These are phyloP conservation scores for Silene uniflora DNA, from an alignment of 148 eudicot genomes.

Conservation along the genomic window DNA sequence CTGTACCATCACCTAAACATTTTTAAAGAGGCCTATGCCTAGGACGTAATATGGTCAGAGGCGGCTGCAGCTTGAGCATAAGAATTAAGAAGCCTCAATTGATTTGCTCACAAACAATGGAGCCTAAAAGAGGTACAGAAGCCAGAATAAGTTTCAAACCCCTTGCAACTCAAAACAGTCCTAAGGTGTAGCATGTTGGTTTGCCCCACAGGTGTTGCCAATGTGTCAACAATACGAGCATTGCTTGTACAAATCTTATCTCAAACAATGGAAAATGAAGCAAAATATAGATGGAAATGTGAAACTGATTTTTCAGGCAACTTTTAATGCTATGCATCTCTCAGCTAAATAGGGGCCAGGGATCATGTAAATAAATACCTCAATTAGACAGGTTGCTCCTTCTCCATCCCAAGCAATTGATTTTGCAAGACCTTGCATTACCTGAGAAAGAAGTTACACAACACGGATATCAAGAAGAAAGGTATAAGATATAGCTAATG, in stretches of 20 bases:
- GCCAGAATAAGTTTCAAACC: no score
- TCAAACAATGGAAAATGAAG: not conserved
- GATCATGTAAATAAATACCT: slow-evolving; percentile 41
- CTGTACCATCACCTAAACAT: not conserved
- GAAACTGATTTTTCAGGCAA: not conserved
- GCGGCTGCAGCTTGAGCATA: not conserved
- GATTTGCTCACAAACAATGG: no score
- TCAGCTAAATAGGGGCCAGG: not conserved
- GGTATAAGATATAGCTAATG: not conserved
- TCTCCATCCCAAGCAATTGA: slow-evolving; percentile 99
- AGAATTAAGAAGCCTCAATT: not conserved
- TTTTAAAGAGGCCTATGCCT: not conserved
- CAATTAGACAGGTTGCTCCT: slow-evolving; percentile 98
- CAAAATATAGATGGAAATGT: not conserved
- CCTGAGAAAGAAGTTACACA: slow-evolving; percentile 38
- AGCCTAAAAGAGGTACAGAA: no score
- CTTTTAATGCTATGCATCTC: not conserved
- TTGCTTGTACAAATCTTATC: not conserved
- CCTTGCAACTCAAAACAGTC: not conserved
- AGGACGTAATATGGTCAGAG: not conserved
- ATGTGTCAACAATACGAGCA: not conserved
- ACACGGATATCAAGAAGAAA: not conserved
- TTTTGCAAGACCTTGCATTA: slow-evolving; percentile 99
- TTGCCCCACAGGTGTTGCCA: not conserved
- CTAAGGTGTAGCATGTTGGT: not conserved